A percentile compares a stretch with the other conserved stretches of the same genome.
phyloP scores from a whole-genome alignment of 2,329 filamentous ascomycete genomes.

The Trichophyton schoenleinii region DNA sequence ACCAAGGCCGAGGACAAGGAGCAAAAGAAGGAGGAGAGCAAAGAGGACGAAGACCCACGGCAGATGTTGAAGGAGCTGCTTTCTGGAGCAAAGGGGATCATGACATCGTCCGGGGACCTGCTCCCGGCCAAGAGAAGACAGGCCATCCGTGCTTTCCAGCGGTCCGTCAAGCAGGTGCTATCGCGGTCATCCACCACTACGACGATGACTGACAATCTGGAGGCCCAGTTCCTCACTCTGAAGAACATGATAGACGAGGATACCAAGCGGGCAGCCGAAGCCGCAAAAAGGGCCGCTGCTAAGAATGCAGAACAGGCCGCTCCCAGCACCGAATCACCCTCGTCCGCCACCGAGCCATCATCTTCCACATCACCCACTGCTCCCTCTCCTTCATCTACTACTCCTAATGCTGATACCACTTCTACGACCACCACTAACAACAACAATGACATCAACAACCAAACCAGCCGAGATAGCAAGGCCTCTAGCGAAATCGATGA shows the following conservation, averaged over 20 bases:
- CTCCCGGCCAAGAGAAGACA: slow-evolving; percentile 62
- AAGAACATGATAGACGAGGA: slow-evolving; percentile 22
- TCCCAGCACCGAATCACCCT: not conserved
- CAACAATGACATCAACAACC: too few species aligned
- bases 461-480: not conserved
- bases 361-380: too few species aligned
- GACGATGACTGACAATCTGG: slow-evolving; percentile 36
- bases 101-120: slow-evolving; percentile 39
- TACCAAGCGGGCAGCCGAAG: not conserved
- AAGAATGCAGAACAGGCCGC: not conserved
- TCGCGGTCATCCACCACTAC: slow-evolving; percentile 34
- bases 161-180: slow-evolving; percentile 51
- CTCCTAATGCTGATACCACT: slow-evolving; percentile 12
- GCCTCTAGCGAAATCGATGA: slow-evolving; percentile 11
- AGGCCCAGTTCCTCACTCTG: slow-evolving; percentile 44
- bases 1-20: slow-evolving; percentile 21
- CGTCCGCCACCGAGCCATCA: not conserved
- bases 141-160: slow-evolving; percentile 59
- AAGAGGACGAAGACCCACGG: slow-evolving; percentile 22
- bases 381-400: too few species aligned
- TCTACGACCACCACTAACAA: not conserved
- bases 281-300: not conserved
- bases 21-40: slow-evolving; percentile 16
- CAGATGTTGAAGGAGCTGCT: slow-evolving; percentile 44
- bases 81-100: slow-evolving; percentile 47